A percentile compares a stretch with the other conserved stretches of the same genome.
phyloP scores from a whole-genome alignment of 1,284 basidiomycete species.

The Neolentinus lepideus region DNA sequence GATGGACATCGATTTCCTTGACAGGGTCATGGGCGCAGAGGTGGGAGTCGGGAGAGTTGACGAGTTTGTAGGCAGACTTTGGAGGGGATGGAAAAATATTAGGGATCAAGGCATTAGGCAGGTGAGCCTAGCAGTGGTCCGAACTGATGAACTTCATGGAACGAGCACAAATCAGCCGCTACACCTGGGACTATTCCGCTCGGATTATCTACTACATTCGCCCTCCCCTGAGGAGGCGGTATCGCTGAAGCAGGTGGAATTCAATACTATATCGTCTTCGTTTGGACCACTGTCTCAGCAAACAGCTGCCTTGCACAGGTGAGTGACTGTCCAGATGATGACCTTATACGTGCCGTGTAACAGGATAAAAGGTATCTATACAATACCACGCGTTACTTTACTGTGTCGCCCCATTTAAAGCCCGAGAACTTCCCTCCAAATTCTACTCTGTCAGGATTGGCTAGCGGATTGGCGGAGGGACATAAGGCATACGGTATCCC shows the following conservation, averaged over 20 bases:
- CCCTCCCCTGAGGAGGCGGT: conserved; percentile 29
- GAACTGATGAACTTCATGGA: too few relatives aligned
- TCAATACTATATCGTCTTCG: conserved; percentile 94
- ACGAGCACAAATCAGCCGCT: too few relatives aligned
- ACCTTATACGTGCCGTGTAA: background rate
- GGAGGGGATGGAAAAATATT: conserved; percentile 72
- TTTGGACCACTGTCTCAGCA: conserved; percentile 82
- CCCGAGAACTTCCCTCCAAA: conserved; percentile 80
- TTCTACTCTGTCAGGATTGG: conserved; percentile 64
- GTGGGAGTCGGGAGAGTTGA: conserved; percentile 78
- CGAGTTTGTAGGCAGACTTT: conserved; percentile 80
- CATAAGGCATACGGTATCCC: too few relatives aligned
- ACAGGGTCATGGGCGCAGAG: conserved; percentile 55
- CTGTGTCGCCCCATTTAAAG: too few relatives aligned
- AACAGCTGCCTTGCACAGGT: conserved; percentile 77
- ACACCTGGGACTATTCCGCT: conserved; percentile 89
- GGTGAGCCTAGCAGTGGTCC: too few relatives aligned
- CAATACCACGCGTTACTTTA: conserved; percentile 63
- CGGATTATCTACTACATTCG: conserved; percentile 90
- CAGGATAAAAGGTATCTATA: conserved; percentile 51
- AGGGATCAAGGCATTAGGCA: conserved; percentile 53
- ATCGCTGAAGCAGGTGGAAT: conserved; percentile 91
- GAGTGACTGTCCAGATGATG: conserved; percentile 11
- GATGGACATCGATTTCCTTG: too few relatives aligned
- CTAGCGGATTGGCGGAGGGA: too few relatives aligned